These are phyloP conservation scores for Firmiana major DNA, from an alignment of 345 rosid genomes.

Conservation along the genomic window DNA sequence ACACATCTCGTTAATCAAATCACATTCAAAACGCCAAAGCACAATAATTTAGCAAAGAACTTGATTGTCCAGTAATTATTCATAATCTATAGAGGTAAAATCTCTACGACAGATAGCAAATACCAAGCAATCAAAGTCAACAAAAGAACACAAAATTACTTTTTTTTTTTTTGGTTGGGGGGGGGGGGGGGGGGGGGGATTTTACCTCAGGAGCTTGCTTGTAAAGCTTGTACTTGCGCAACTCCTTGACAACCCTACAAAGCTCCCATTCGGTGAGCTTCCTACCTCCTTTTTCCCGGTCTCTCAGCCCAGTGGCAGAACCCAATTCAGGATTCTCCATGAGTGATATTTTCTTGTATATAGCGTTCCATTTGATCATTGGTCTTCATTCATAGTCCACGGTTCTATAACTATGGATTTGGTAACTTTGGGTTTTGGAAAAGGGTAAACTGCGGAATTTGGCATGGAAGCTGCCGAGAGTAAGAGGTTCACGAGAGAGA, in stretches of 20 bases:
- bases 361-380: slow-evolving; percentile 63
- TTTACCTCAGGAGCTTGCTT: slow-evolving; percentile 80
- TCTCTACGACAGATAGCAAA: neutral
- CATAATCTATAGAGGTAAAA: no score
- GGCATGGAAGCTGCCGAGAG: slow-evolving; percentile 33
- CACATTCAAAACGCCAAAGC: neutral
- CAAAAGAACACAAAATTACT: neutral
- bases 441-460: slow-evolving; percentile 18
- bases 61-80: neutral
- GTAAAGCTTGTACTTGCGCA: slow-evolving; percentile 73
- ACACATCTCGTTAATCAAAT: neutral
- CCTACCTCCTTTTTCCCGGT: slow-evolving; percentile 66
- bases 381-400: slow-evolving; percentile 75
- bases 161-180: no score
- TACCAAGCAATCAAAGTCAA: neutral
- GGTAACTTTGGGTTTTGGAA: slow-evolving; percentile 20
- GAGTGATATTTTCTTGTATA: slow-evolving; percentile 69
- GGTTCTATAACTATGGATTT: slow-evolving; percentile 68
- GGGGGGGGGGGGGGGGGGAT: no score
- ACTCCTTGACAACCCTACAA: slow-evolving; percentile 79
- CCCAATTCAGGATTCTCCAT: slow-evolving; percentile 82
- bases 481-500: slow-evolving; percentile 41
- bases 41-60: neutral
- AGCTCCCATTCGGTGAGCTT: slow-evolving; percentile 85
- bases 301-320: slow-evolving; percentile 59